A percentile compares a stretch with the other conserved stretches of the same genome.
phyloP scores from a whole-genome alignment of 192 early-diverging fungal species.

The Pilobolus umbonatus region DNA sequence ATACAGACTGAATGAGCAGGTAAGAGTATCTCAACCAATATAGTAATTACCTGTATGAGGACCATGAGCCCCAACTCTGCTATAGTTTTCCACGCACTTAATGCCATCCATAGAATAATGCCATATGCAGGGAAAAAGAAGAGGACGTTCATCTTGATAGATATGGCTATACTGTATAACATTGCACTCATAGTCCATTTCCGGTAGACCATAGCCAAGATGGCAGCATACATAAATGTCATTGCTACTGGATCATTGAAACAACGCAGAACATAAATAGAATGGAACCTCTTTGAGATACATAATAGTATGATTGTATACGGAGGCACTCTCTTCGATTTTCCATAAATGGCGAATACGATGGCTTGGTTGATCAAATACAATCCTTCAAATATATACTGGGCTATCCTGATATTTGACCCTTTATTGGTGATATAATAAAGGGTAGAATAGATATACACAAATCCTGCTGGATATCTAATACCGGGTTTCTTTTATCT shows the following conservation, averaged over 20 bases:
- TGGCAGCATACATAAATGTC: constrained; percentile 69
- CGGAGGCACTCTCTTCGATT: constrained; percentile 54
- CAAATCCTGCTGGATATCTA: constrained; percentile 90
- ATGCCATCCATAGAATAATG: constrained; percentile 51
- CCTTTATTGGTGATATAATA: constrained; percentile 68
- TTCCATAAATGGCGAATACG: constrained; percentile 65
- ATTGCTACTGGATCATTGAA: constrained; percentile 95
- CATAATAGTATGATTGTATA: constrained; percentile 58
- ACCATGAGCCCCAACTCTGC: constrained; percentile 39
- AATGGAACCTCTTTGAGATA: constrained; percentile 85
- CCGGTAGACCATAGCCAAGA: constrained; percentile 55
- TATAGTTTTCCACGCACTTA: constrained; percentile 44
- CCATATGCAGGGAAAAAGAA: constrained; percentile 88
- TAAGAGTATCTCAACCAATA: too few relatives aligned
- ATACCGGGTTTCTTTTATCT: not conserved
- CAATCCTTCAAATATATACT: constrained; percentile 78
- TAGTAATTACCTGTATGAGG: constrained; percentile 48
- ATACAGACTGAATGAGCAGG: not conserved
- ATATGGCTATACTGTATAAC: constrained; percentile 74
- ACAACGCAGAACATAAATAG: constrained; percentile 85
- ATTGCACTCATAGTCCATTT: constrained; percentile 48
- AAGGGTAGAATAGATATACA: constrained; percentile 78
- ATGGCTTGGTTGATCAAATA: constrained; percentile 64
- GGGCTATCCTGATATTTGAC: constrained; percentile 62
- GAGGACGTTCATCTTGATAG: constrained; percentile 94